A percentile compares a stretch with the other conserved stretches of the same genome.
phyloP scores from a whole-genome alignment of 1,284 basidiomycete species.

The Coniophora puteana region DNA sequence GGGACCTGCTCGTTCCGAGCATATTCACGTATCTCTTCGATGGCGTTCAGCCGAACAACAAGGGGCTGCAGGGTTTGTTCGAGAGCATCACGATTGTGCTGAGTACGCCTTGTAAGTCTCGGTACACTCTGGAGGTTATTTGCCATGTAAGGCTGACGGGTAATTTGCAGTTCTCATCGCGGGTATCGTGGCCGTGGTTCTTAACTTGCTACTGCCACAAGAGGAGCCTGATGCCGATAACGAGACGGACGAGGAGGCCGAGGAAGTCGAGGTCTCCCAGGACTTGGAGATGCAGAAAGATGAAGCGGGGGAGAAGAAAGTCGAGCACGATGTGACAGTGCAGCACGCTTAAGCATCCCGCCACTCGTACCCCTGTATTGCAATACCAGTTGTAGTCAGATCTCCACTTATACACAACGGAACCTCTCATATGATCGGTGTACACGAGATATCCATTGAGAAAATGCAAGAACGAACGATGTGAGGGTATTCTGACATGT shows the following conservation, averaged over 20 bases:
- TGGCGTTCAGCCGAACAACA: conserved; percentile 50
- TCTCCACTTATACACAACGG: too few species aligned
- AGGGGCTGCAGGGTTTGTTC: conserved; percentile 68
- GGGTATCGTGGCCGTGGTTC: conserved; percentile 60
- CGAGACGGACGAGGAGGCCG: conserved; percentile 27
- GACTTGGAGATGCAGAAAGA: conserved; percentile 29
- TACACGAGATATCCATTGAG: too few species aligned
- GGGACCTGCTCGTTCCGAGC: conserved; percentile 58
- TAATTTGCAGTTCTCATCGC: conserved; percentile 66
- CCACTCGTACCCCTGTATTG: too few species aligned
- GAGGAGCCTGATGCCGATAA: conserved; percentile 25
- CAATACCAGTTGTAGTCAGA: too few species aligned
- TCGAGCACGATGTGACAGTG: too few species aligned
- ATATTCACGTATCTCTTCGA: conserved; percentile 72
- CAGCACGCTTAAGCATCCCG: too few species aligned
- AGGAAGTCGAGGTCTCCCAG: conserved; percentile 24
- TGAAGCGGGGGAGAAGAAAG: too few species aligned
- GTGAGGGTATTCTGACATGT: too few species aligned
- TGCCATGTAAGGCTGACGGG: neutral
- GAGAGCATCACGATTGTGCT: conserved; percentile 77
- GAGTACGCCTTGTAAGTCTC: conserved; percentile 67
- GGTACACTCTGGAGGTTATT: neutral
- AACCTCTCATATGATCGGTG: too few species aligned
- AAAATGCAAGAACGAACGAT: too few species aligned
- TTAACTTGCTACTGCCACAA: conserved; percentile 64